Percentiles rank a stretch among this genome's conserved stretches.
phyloP scores from a whole-genome alignment of 352 stramenopile species.

The Pythium diclinum region DNA sequence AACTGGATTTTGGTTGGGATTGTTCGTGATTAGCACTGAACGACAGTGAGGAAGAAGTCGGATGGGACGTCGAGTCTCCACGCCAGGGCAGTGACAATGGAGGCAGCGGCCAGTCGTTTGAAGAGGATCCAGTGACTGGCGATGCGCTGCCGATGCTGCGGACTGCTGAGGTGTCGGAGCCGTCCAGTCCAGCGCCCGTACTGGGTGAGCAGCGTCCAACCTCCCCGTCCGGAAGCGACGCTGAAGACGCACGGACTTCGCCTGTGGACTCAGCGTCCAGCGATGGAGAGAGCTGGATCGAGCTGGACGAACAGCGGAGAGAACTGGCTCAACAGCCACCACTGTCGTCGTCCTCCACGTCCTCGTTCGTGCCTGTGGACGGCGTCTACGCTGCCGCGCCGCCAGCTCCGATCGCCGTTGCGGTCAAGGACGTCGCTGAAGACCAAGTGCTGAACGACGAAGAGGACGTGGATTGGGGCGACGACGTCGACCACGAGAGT shows the following conservation, averaged over 20 bases:
- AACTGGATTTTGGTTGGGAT: conserved; percentile 7
- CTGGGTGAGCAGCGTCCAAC: conserved; percentile 9
- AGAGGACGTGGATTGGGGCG: conserved; percentile 61
- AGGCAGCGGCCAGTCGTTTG: conserved; percentile 33
- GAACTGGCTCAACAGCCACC: conserved; percentile 37
- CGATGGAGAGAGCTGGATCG: conserved; percentile 65
- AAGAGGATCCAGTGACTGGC: conserved; percentile 20
- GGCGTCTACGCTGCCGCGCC: conserved; percentile 8
- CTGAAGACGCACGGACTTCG: conserved; percentile 1
- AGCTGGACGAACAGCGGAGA: conserved; percentile 45
- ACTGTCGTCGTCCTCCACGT: conserved; percentile 43
- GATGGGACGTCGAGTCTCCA: conserved; percentile 66
- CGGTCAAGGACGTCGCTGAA: conserved; percentile 15
- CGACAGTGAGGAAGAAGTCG: conserved; percentile 64
- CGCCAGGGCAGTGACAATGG: conserved; percentile 32
- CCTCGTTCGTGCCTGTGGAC: conserved; percentile 34
- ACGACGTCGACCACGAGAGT: conserved; percentile 39
- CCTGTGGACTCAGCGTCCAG: conserved; percentile 37
- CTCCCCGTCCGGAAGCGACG: conserved; percentile 8
- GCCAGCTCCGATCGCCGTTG: not conserved
- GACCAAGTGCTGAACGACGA: conserved; percentile 35
- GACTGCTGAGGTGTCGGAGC: not conserved
- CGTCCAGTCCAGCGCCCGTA: conserved; percentile 6
- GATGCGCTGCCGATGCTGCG: conserved; percentile 9
- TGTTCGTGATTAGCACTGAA: conserved; percentile 39